Evolutionary conservation across 1,284 basidiomycete species (phyloP).

Genomic region (Moniliella sp.): DNA sequence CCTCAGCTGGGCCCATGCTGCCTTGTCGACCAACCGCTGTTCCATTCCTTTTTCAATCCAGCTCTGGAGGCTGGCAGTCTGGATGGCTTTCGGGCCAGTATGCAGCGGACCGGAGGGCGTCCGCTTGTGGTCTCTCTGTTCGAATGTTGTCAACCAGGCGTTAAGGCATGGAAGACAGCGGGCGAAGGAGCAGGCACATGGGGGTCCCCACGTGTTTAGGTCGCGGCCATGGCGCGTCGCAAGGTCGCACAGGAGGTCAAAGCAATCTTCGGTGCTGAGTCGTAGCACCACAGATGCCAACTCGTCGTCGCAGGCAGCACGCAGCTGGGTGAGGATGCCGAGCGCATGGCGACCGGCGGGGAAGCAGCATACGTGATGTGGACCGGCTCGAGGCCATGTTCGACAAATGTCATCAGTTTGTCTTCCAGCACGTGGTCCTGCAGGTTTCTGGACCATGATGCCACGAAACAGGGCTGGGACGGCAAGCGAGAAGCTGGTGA

Average conservation of each 20-base stretch:
- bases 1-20: background rate
- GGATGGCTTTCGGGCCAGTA: slow-evolving; percentile 1
- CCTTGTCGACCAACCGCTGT: background rate
- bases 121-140: slow-evolving; percentile 1
- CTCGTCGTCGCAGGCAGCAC: slow-evolving; percentile 5
- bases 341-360: background rate
- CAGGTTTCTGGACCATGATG: background rate
- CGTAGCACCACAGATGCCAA: slow-evolving; percentile 5
- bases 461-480: background rate
- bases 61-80: slow-evolving; percentile 1
- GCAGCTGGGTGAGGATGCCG: slow-evolving; percentile 5
- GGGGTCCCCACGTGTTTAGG: slow-evolving; percentile 6
- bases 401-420: slow-evolving; percentile 5
- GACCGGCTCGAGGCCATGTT: slow-evolving; percentile 2
- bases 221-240: slow-evolving; percentile 5
- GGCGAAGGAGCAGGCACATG: slow-evolving; percentile 9
- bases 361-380: slow-evolving; percentile 3
- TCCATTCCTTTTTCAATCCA: background rate
- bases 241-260: slow-evolving; percentile 9
- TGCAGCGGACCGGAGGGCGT: background rate
- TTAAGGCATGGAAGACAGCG: slow-evolving; percentile 6
- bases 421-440: slow-evolving; percentile 7
- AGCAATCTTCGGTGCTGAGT: slow-evolving; percentile 7
- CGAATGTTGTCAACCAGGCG: slow-evolving; percentile 3
- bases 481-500: background rate